phyloP scores from a whole-genome alignment of 495 filamentous ascomycete species.

The Penicillium coprophilum region DNA sequence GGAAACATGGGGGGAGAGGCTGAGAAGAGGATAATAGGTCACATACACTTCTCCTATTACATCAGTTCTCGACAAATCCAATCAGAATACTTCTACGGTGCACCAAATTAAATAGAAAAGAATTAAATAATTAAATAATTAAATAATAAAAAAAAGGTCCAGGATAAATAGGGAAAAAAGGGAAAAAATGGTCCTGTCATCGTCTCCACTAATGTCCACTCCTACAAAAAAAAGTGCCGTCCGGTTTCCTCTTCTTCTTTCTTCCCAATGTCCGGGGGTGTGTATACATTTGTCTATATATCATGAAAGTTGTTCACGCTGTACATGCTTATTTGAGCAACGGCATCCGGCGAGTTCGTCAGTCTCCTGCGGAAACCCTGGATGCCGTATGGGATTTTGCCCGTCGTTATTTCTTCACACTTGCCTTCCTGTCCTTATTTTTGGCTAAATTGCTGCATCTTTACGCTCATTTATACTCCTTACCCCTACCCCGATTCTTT shows the following conservation, averaged over 20 bases:
- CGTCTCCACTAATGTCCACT: neutral
- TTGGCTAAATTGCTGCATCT: conserved; percentile 39
- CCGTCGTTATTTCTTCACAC: conserved; percentile 40
- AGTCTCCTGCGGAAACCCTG: conserved; percentile 26
- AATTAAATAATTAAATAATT: too few species aligned
- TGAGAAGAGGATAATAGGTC: too few species aligned
- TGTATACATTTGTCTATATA: neutral
- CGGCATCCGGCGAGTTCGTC: conserved; percentile 15
- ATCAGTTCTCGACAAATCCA: too few species aligned
- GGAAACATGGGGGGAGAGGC: too few species aligned
- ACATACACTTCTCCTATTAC: too few species aligned
- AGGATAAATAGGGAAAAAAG: too few species aligned
- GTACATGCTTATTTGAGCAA: conserved; percentile 15
- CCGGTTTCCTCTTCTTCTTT: neutral
- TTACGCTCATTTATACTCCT: conserved; percentile 38
- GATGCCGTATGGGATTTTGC: conserved; percentile 35
- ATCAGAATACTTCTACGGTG: too few species aligned
- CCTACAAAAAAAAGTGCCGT: neutral
- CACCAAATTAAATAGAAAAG: too few species aligned
- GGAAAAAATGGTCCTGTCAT: neutral
- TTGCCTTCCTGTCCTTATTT: conserved; percentile 35
- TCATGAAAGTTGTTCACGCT: conserved; percentile 19
- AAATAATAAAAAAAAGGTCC: too few species aligned
- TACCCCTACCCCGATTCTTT: conserved; percentile 32
- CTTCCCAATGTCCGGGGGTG: neutral